A percentile compares a stretch with the other conserved stretches of the same genome.
Evolutionary conservation across 495 filamentous ascomycete species (phyloP).

Genomic region (Chlorociboria aeruginascens): DNA sequence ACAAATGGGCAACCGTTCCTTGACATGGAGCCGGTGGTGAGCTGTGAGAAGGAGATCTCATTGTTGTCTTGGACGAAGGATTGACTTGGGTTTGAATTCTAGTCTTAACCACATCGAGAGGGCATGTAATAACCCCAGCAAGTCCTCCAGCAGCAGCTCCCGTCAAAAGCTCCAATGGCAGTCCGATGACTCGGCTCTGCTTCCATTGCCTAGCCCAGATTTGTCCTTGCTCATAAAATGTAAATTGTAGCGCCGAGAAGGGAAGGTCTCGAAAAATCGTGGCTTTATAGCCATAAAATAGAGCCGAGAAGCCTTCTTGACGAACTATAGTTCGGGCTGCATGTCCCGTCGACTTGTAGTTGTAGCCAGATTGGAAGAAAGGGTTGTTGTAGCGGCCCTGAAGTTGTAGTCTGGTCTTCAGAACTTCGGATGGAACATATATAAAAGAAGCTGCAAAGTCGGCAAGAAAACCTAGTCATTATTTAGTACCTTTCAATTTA

Average conservation of each 20-base stretch:
- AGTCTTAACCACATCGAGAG: constrained; percentile 95
- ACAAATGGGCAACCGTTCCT: constrained; percentile 11
- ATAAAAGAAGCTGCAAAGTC: constrained; percentile 85
- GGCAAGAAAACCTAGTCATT: constrained; percentile 61
- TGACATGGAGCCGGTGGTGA: constrained; percentile 2
- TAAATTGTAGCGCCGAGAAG: constrained; percentile 91
- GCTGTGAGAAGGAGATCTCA: constrained; percentile 8
- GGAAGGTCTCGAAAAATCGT: constrained; percentile 92
- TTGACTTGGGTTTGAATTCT: constrained; percentile 92
- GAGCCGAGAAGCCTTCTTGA: constrained; percentile 67
- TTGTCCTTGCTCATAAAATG: constrained; percentile 94
- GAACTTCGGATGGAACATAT: constrained; percentile 92
- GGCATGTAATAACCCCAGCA: constrained; percentile 88
- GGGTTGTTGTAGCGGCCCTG: constrained; percentile 95
- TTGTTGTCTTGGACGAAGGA: constrained; percentile 1
- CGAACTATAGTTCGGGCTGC: constrained; percentile 74
- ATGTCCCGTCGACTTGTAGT: constrained; percentile 71
- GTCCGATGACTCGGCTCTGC: constrained; percentile 62
- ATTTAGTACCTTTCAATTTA: constrained; percentile 14
- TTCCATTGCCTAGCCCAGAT: constrained; percentile 62
- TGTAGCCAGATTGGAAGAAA: constrained; percentile 83
- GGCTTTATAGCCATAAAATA: constrained; percentile 91
- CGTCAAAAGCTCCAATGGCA: constrained; percentile 76
- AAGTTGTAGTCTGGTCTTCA: constrained; percentile 89
- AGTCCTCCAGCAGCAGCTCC: constrained; percentile 87